A percentile compares a stretch with the other conserved stretches of the same genome.
Evolutionary conservation across 2,329 filamentous ascomycete genomes (phyloP).

Genomic region (Alternaria hordeiaustralica): DNA sequence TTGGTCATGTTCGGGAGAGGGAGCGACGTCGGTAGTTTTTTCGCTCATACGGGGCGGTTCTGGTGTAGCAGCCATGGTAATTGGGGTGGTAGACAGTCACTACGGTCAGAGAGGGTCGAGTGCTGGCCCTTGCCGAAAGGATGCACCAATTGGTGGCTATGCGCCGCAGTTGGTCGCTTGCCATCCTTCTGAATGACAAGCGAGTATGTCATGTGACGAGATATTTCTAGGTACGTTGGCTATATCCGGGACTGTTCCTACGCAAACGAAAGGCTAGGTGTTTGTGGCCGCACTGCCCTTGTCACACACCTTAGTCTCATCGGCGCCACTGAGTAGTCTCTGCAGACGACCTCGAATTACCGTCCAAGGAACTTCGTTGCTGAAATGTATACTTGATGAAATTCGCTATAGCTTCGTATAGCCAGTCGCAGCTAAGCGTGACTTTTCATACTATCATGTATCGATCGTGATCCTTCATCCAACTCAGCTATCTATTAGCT

Average conservation of each 20-base stretch:
- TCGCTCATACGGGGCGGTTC: neutral
- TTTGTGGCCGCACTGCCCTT: neutral
- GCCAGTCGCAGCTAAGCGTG: neutral
- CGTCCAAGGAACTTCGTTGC: neutral
- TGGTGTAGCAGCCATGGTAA: neutral
- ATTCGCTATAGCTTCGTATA: neutral
- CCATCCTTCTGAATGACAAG: neutral
- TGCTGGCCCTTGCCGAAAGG: neutral
- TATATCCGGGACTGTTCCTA: neutral
- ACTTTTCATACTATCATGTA: neutral
- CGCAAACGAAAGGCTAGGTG: neutral
- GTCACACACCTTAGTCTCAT: neutral
- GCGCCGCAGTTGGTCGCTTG: neutral
- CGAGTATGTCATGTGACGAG: neutral
- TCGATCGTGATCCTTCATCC: neutral
- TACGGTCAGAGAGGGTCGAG: neutral
- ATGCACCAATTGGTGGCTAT: neutral
- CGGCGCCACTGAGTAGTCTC: neutral
- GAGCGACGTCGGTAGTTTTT: neutral
- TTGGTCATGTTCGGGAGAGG: neutral
- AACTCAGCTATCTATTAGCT: neutral
- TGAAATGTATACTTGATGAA: neutral
- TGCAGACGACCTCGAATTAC: neutral
- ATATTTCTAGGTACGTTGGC: neutral
- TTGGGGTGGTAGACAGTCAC: neutral